Percentiles rank a stretch among this genome's conserved stretches.
These are phyloP conservation scores for Candida gorgasii DNA, from an alignment of 805 yeast genomes.

Conservation along the genomic window DNA sequence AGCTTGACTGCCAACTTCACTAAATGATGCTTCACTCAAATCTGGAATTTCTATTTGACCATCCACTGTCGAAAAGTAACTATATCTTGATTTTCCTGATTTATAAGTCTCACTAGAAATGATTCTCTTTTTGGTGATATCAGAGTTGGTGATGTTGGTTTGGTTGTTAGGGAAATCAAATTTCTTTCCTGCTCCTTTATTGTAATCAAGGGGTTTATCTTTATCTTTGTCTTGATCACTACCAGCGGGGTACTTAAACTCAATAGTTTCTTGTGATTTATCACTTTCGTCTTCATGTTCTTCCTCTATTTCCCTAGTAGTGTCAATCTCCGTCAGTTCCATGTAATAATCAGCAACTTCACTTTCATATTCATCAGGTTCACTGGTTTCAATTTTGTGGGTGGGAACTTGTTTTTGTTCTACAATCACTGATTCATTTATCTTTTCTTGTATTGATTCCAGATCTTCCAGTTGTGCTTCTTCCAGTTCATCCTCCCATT, in stretches of 20 bases:
- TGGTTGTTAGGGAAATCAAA: slow-evolving; percentile 40
- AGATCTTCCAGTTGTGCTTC: not conserved
- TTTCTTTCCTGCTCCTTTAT: slow-evolving; percentile 35
- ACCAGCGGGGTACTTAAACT: slow-evolving; percentile 2
- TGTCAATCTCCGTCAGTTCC: slow-evolving; percentile 16
- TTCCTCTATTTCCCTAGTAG: slow-evolving; percentile 9
- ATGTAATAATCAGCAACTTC: slow-evolving; percentile 19
- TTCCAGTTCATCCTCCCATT: slow-evolving; percentile 3
- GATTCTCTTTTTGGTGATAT: slow-evolving; percentile 17
- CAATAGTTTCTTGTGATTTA: slow-evolving; percentile 8
- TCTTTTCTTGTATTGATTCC: slow-evolving; percentile 5
- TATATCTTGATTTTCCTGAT: slow-evolving; percentile 18
- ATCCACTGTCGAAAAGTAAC: slow-evolving; percentile 17
- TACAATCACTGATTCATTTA: not conserved
- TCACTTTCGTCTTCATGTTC: slow-evolving; percentile 10
- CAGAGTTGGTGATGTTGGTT: slow-evolving; percentile 35
- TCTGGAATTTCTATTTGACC: slow-evolving; percentile 48
- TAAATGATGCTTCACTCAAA: slow-evolving; percentile 24
- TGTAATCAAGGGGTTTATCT: slow-evolving; percentile 19
- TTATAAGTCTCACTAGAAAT: slow-evolving; percentile 15
- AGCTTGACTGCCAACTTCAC: slow-evolving; percentile 12
- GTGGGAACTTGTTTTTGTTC: not conserved
- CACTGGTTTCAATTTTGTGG: not conserved
- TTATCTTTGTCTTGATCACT: not conserved
- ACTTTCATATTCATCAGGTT: slow-evolving; percentile 5